phyloP scores from a whole-genome alignment of 139 green algal genomes.

The Haematococcus lacustris region DNA sequence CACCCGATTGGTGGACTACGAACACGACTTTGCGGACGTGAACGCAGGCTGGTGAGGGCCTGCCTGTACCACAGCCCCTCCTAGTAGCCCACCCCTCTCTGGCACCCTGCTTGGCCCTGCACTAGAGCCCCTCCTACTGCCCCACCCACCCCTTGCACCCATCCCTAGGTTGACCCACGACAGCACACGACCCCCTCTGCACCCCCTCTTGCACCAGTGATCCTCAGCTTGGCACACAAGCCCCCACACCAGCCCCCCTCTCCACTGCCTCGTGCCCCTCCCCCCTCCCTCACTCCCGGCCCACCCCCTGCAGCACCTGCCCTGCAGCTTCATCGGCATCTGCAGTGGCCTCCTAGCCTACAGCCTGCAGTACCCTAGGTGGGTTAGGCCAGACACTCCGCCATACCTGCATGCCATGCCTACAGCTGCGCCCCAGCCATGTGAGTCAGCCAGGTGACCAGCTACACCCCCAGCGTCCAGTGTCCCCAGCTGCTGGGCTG shows the following conservation, averaged over 20 bases:
- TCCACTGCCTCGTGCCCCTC: neutral
- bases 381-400: too few species aligned
- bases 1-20: conserved; percentile 30
- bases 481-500: too few species aligned
- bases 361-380: conserved; percentile 16
- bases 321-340: conserved; percentile 16
- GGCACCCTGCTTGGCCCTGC: neutral
- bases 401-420: too few species aligned
- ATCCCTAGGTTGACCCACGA: neutral
- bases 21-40: conserved; percentile 13
- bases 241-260: neutral
- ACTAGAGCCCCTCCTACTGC: neutral
- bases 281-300: neutral
- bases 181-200: neutral
- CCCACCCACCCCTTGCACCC: neutral
- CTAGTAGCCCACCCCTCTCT: neutral
- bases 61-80: neutral
- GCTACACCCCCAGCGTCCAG: too few species aligned
- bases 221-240: neutral
- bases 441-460: too few species aligned
- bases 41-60: conserved; percentile 9
- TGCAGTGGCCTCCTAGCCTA: conserved; percentile 5
- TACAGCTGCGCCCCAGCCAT: too few species aligned
- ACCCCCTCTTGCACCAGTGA: neutral
- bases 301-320: neutral